Conservation (phyloP, 306 rosid species). For the Cucurbita ficifolia region DNA sequence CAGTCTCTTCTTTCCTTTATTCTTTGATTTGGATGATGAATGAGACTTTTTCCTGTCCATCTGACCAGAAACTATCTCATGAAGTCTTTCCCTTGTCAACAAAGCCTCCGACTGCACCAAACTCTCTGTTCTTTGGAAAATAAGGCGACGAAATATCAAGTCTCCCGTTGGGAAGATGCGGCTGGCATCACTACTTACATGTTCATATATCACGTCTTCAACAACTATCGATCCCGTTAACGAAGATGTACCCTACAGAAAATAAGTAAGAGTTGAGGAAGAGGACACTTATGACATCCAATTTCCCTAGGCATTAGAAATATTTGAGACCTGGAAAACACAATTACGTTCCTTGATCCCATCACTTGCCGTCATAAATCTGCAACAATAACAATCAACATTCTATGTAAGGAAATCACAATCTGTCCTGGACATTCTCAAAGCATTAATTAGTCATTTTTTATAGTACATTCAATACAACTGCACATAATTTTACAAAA, state of each 20-base stretch:
- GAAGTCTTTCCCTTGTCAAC: constrained; percentile 28
- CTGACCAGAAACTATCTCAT: constrained; percentile 24
- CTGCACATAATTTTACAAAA: neutral
- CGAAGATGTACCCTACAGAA: constrained; percentile 60
- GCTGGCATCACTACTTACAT: constrained; percentile 36
- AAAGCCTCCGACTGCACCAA: constrained; percentile 95
- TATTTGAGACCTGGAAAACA: constrained; percentile 47
- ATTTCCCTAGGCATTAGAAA: constrained; percentile 3
- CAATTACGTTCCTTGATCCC: constrained; percentile 71
- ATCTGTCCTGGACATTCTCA: neutral
- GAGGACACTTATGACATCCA: neutral
- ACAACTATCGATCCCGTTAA: constrained; percentile 69
- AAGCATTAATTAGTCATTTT: neutral
- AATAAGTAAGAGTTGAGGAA: constrained; percentile 11
- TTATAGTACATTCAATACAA: neutral
- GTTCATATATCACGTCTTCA: constrained; percentile 83
- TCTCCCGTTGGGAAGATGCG: constrained; percentile 48
- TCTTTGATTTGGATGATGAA: constrained; percentile 53
- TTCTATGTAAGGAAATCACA: neutral
- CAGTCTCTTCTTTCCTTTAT: constrained; percentile 31
- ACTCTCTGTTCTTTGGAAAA: constrained; percentile 73
- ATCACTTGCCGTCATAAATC: constrained; percentile 92
- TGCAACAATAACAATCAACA: constrained; percentile 26
- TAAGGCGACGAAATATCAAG: constrained; percentile 72
- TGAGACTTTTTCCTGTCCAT: constrained; percentile 34